These are phyloP conservation scores for Aspergillus asperescens DNA, from an alignment of 495 filamentous ascomycete species.

Conservation along the genomic window DNA sequence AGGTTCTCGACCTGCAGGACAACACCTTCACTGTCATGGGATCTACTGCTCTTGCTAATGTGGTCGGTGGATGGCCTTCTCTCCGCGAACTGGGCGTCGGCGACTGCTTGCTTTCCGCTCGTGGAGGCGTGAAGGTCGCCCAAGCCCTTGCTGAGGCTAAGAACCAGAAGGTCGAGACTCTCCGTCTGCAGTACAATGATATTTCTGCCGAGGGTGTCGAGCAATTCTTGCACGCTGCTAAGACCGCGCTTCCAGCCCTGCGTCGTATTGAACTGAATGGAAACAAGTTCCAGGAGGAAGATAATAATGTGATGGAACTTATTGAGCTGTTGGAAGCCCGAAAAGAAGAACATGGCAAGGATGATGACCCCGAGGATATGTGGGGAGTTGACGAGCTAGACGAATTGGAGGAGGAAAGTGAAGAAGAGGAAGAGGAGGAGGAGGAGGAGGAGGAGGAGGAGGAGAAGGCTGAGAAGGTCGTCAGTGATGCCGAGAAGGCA, in stretches of 20 bases:
- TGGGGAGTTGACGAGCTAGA: constrained; percentile 85
- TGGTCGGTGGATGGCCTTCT: constrained; percentile 65
- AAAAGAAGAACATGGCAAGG: constrained; percentile 52
- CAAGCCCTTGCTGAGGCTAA: constrained; percentile 65
- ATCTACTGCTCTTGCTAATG: constrained; percentile 69
- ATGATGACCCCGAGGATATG: constrained; percentile 50
- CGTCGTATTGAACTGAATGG: constrained; percentile 89
- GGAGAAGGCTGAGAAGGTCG: constrained; percentile 49
- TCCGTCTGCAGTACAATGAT: constrained; percentile 92
- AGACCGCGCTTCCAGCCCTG: constrained; percentile 60
- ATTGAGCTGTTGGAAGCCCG: constrained; percentile 47
- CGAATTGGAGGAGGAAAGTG: constrained; percentile 69
- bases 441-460: constrained; percentile 63
- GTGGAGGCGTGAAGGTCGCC: constrained; percentile 69
- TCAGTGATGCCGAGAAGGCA: constrained; percentile 66
- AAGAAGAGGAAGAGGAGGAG: constrained; percentile 61
- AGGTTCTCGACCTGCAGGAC: constrained; percentile 86
- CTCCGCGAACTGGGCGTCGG: constrained; percentile 81
- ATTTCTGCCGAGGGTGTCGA: constrained; percentile 70
- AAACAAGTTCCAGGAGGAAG: constrained; percentile 89
- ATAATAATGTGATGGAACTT: constrained; percentile 53
- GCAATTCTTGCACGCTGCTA: constrained; percentile 58
- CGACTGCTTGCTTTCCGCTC: constrained; percentile 77
- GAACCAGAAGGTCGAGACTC: constrained; percentile 69
- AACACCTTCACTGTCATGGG: constrained; percentile 89